These are phyloP conservation scores for Ophiocordyceps polyrhachis-furcata DNA, from an alignment of 2,329 filamentous ascomycete genomes.

Conservation along the genomic window DNA sequence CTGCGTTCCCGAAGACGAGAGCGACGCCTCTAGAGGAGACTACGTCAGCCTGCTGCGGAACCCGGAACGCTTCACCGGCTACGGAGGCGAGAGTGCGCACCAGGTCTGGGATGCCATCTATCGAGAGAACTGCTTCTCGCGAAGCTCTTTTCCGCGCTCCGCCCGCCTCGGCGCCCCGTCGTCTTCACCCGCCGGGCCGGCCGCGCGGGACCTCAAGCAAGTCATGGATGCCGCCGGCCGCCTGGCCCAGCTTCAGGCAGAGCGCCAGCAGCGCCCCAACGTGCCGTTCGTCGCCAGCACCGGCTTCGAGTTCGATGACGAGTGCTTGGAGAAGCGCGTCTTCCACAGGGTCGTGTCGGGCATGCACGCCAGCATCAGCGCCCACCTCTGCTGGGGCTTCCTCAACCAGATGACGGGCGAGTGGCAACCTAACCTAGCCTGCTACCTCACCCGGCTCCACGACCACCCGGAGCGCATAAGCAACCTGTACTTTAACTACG, in stretches of 20 bases:
- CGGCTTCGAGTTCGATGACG: constrained; percentile 63
- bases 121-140: constrained; percentile 86
- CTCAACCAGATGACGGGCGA: constrained; percentile 85
- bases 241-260: constrained; percentile 41
- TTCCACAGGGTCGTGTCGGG: constrained; percentile 91
- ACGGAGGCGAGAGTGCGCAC: constrained; percentile 63
- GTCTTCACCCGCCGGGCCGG: constrained; percentile 25
- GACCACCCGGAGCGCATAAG: constrained; percentile 76
- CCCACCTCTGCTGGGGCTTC: constrained; percentile 90
- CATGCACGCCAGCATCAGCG: constrained; percentile 96
- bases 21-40: constrained; percentile 69
- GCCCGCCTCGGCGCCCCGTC: constrained; percentile 31
- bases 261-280: constrained; percentile 24
- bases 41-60: constrained; percentile 91
- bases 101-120: constrained; percentile 97
- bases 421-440: constrained; percentile 80
- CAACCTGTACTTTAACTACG: constrained; percentile 98
- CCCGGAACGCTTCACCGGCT: constrained; percentile 89
- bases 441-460: constrained; percentile 77
- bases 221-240: constrained; percentile 40
- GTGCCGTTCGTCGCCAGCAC: constrained; percentile 42
- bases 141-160: constrained; percentile 41
- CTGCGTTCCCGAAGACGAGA: constrained; percentile 89
- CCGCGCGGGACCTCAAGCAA: constrained; percentile 41
- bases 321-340: constrained; percentile 95